Evolutionary conservation across 129 eudicot species (phyloP).

Genomic region (Helianthus tuberosus): DNA sequence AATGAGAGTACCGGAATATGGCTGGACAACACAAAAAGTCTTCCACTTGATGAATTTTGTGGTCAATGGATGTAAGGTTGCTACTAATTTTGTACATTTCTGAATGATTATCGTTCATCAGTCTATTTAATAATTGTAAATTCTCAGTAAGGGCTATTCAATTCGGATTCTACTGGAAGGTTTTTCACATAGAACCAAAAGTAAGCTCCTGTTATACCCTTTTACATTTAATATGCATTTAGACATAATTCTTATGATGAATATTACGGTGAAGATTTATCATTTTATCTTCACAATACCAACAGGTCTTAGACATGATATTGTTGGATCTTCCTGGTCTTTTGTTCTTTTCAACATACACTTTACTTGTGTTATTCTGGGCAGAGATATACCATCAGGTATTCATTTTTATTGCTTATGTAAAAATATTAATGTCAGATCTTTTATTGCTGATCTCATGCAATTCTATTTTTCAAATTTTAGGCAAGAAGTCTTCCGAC

Average conservation of each 20-base stretch:
- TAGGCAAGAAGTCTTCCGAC: slow-evolving; percentile 81
- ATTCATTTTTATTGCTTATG: neutral
- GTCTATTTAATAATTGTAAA: slow-evolving; percentile 21
- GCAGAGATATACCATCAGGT: slow-evolving; percentile 98
- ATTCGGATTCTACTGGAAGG: slow-evolving; percentile 59
- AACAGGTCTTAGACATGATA: slow-evolving; percentile 63
- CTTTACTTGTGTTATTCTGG: slow-evolving; percentile 88
- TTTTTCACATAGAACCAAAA: slow-evolving; percentile 44
- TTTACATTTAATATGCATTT: neutral
- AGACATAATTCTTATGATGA: neutral
- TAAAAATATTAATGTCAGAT: neutral
- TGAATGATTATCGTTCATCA: slow-evolving; percentile 3
- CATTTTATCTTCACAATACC: neutral
- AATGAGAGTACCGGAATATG: slow-evolving; percentile 68
- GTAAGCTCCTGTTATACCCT: slow-evolving; percentile 37
- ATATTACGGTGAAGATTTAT: neutral
- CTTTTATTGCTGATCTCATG: neutral
- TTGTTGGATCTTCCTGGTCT: slow-evolving; percentile 78
- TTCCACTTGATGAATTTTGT: slow-evolving; percentile 82
- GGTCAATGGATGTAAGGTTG: slow-evolving; percentile 75
- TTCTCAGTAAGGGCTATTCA: slow-evolving; percentile 63
- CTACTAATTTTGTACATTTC: slow-evolving; percentile 28
- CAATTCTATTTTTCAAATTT: slow-evolving; percentile 20
- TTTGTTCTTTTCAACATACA: slow-evolving; percentile 76
- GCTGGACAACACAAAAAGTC: slow-evolving; percentile 86